Base-by-base conservation (phyloP, 2,329 filamentous ascomycete species). In the Neonectria neomacrospora region DNA sequence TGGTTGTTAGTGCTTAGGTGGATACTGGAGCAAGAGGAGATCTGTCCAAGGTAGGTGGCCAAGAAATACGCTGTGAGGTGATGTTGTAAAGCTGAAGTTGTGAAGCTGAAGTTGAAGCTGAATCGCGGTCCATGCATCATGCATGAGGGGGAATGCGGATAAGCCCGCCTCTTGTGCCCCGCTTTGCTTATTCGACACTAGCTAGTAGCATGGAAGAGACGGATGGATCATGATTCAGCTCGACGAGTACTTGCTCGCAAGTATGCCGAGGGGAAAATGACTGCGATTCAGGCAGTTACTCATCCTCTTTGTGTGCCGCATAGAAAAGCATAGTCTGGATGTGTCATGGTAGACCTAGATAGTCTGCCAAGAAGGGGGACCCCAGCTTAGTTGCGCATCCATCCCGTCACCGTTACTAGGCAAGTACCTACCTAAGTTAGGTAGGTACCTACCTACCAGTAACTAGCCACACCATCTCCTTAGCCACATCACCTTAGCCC, bases 61-160 rank as follows among this genome's bases (percentile, higher is more conserved):
- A 41, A 41, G 37, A 41, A 18, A 18, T 10, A 41, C n/a, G 37
- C n/a, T 20, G 37, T 5, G 37, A 20, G 37, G 37, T 41, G 37
- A 41, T 41, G 37, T 5, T 41, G 37, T 41, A n/a, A 20, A 20
- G 37, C 37, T 20, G 37, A 41, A 41, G n/a, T 41, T 22, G 42
- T 26, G 23, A 26, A 26, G 23, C 23, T 26, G 23, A 26, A 26
- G 23, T n/a, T 39, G 23, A 37, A 37, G 32, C 32, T 37, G 34
- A 37, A 37, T 37, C 34, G n/a, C 34, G 6, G 34, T 37, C 34
- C 34, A 37, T 41, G 37, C 44, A 48, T 50, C 54, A 57, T 57
- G 54, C 54, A 57, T 57, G 54, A 57, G 54, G 54, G 54, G 54
- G 37, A 18, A 41, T 20, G 9, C n/a, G 37, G 37, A 39, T 39